Conservation (phyloP, 352 stramenopile species). For the Ochromonadaceae sp. region DNA sequence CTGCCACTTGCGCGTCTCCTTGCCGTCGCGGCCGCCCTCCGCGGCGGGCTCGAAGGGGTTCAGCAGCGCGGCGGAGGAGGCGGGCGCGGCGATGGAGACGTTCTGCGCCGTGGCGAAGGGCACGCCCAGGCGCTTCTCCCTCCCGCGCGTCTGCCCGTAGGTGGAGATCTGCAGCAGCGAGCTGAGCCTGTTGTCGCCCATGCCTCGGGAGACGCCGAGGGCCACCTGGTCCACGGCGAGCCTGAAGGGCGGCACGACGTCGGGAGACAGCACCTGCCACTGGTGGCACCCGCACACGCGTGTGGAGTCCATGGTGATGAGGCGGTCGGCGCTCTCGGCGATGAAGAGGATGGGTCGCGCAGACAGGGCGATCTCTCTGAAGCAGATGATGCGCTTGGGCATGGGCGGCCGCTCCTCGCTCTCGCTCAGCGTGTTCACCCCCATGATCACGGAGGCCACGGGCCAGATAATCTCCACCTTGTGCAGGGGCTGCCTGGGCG, state of each 20-base stretch:
- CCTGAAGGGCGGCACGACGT: constrained; percentile 12
- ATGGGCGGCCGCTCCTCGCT: constrained; percentile 8
- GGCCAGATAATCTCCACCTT: constrained; percentile 26
- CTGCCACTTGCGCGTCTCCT: neutral
- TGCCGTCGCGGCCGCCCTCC: too few species aligned
- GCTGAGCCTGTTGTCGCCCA: too few species aligned
- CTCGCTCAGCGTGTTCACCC: constrained; percentile 19
- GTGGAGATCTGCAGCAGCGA: too few species aligned
- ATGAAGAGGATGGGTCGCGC: constrained; percentile 4
- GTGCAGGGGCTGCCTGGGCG: constrained; percentile 7
- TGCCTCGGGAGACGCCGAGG: too few species aligned
- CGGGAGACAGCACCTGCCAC: neutral
- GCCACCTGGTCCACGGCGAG: constrained; percentile 16
- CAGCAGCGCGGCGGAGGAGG: too few species aligned
- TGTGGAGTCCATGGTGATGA: constrained; percentile 12
- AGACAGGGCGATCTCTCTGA: neutral
- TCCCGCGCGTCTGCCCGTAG: too few species aligned
- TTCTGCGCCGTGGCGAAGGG: neutral
- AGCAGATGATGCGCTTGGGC: constrained; percentile 12
- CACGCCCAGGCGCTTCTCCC: neutral
- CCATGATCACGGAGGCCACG: constrained; percentile 20
- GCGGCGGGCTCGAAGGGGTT: too few species aligned
- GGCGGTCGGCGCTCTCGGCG: neutral
- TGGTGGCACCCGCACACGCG: constrained; percentile 4
- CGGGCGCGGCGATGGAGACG: too few species aligned